Conservation (phyloP, 345 rosid species). For the Citrus australasica region DNA sequence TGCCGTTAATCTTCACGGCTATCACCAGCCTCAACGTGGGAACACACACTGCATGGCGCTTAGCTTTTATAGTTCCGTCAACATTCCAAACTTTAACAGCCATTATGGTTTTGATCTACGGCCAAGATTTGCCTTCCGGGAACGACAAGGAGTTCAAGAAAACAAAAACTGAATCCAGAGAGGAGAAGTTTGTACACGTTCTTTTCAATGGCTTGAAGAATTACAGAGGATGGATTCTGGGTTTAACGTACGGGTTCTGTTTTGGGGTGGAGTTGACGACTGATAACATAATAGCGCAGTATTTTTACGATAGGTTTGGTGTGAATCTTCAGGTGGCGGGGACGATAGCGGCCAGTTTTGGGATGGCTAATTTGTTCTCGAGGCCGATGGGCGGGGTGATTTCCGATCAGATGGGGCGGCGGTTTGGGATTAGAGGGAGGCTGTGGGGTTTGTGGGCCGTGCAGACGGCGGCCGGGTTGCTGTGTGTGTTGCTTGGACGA, state of each 20-base stretch:
- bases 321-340: constrained; percentile 68
- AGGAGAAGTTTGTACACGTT: constrained; percentile 28
- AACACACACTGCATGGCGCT: constrained; percentile 53
- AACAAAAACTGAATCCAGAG: not conserved
- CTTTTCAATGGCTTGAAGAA: constrained; percentile 57
- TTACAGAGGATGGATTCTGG: constrained; percentile 82
- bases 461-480: constrained; percentile 61
- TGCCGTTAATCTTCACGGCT: constrained; percentile 59
- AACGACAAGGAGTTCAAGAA: constrained; percentile 11
- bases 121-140: constrained; percentile 66
- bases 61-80: constrained; percentile 57
- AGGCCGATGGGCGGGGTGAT: constrained; percentile 27
- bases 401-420: constrained; percentile 52
- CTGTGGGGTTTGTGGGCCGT: constrained; percentile 78
- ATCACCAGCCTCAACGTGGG: constrained; percentile 22
- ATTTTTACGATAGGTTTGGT: constrained; percentile 68
- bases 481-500: constrained; percentile 63
- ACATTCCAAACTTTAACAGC: constrained; percentile 52
- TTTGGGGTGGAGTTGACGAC: constrained; percentile 73
- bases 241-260: constrained; percentile 49
- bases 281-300: constrained; percentile 67
- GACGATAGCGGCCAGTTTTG: constrained; percentile 64
- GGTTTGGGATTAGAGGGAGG: constrained; percentile 76
- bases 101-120: constrained; percentile 43
- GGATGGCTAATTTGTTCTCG: constrained; percentile 61